phyloP scores from a whole-genome alignment of 805 yeast genomes.

The Spathaspora sp. region DNA sequence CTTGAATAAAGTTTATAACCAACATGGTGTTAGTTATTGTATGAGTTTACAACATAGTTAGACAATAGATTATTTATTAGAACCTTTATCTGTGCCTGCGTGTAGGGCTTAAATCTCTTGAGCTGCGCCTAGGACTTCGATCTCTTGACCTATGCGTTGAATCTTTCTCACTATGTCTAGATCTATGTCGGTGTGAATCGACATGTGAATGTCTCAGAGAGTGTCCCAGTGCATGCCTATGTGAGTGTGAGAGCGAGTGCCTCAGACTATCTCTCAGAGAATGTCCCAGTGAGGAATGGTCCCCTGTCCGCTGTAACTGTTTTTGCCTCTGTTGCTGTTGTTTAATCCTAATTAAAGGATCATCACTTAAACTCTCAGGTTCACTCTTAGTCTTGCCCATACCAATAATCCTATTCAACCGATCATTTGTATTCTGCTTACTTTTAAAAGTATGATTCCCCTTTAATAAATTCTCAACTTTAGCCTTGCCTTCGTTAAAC shows the following conservation, averaged over 20 bases:
- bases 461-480: slow-evolving; percentile 49
- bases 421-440: slow-evolving; percentile 10
- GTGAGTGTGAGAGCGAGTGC: too few relatives aligned
- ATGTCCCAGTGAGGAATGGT: too few relatives aligned
- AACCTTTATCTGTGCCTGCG: neutral
- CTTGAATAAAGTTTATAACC: slow-evolving; percentile 15
- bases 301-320: too few relatives aligned
- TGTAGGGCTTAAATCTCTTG: neutral
- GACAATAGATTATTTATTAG: neutral
- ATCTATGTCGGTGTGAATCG: slow-evolving; percentile 8
- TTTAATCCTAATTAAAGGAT: slow-evolving; percentile 47
- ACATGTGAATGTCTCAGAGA: neutral
- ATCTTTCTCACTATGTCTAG: neutral
- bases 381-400: slow-evolving; percentile 13
- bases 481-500: slow-evolving; percentile 26
- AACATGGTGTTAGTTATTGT: slow-evolving; percentile 12
- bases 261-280: too few relatives aligned
- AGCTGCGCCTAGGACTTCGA: neutral
- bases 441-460: slow-evolving; percentile 48
- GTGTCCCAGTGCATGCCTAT: too few relatives aligned
- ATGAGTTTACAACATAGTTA: slow-evolving; percentile 5
- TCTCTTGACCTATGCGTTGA: neutral
- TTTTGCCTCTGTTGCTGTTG: slow-evolving; percentile 5
- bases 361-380: slow-evolving; percentile 25
- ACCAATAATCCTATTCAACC: slow-evolving; percentile 21